These are phyloP conservation scores for Colletotrichum lini DNA, from an alignment of 2,329 filamentous ascomycete species.

Conservation along the genomic window DNA sequence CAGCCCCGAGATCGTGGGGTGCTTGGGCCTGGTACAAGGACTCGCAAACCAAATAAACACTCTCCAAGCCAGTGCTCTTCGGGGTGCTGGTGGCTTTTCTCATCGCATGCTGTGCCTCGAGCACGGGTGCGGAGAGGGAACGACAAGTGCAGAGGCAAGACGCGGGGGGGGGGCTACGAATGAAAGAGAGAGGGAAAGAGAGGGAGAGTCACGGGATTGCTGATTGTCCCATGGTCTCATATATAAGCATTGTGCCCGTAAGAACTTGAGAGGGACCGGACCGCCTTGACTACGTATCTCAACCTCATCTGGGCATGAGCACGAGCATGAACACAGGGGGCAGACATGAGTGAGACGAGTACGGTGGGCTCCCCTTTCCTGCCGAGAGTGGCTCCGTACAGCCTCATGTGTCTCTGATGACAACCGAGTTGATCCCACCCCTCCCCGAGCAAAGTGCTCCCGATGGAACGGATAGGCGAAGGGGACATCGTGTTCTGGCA, in stretches of 20 bases:
- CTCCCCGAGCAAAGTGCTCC: neutral
- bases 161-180: too few relatives aligned
- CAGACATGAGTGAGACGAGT: neutral
- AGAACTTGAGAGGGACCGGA: too few relatives aligned
- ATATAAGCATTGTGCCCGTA: too few relatives aligned
- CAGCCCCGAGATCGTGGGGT: neutral
- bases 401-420: slow-evolving; percentile 16
- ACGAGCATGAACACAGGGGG: neutral
- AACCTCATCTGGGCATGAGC: neutral
- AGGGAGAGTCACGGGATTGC: neutral
- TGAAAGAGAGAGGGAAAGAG: too few relatives aligned
- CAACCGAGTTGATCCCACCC: slow-evolving; percentile 3
- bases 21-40: slow-evolving; percentile 23
- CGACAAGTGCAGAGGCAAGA: neutral
- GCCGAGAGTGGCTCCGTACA: neutral
- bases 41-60: slow-evolving; percentile 37
- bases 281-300: too few relatives aligned
- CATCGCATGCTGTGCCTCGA: slow-evolving; percentile 63
- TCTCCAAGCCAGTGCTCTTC: slow-evolving; percentile 37
- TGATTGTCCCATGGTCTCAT: too few relatives aligned
- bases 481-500: neutral
- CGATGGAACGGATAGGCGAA: neutral
- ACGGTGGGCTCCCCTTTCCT: neutral
- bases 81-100: slow-evolving; percentile 61
- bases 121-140: slow-evolving; percentile 66